phyloP scores from a whole-genome alignment of 345 rosid genomes.

The Populus ilicifolia region DNA sequence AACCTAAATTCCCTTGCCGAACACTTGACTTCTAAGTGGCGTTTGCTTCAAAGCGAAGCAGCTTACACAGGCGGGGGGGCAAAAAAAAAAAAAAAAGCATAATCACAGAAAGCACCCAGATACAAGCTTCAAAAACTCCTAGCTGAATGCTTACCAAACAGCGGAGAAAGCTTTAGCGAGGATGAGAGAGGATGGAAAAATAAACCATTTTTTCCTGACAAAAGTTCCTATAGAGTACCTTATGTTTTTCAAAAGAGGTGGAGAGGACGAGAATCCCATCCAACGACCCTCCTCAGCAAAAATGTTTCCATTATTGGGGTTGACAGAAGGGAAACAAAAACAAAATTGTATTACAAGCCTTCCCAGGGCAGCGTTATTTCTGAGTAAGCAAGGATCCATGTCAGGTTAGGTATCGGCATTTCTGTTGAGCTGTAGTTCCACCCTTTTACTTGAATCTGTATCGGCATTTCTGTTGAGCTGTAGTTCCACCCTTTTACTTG shows the following conservation, averaged over 20 bases:
- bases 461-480: neutral
- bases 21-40: too few relatives aligned
- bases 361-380: neutral
- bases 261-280: neutral
- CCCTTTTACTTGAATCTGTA: neutral
- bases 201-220: neutral
- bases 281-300: neutral
- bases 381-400: neutral
- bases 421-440: neutral
- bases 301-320: neutral
- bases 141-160: neutral
- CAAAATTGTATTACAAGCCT: neutral
- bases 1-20: too few relatives aligned
- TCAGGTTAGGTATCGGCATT: neutral
- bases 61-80: neutral
- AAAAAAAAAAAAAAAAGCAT: too few relatives aligned
- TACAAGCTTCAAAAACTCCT: too few relatives aligned
- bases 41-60: too few relatives aligned
- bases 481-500: neutral
- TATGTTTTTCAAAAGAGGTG: neutral
- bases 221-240: neutral
- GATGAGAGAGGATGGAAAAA: neutral
- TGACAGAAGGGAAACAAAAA: neutral
- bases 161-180: neutral
- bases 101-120: neutral